Evolutionary conservation across 2,329 filamentous ascomycete genomes (phyloP), one percentile per base, ranked within the genome.

Genomic region (Aspergillus neotritici): DNA sequence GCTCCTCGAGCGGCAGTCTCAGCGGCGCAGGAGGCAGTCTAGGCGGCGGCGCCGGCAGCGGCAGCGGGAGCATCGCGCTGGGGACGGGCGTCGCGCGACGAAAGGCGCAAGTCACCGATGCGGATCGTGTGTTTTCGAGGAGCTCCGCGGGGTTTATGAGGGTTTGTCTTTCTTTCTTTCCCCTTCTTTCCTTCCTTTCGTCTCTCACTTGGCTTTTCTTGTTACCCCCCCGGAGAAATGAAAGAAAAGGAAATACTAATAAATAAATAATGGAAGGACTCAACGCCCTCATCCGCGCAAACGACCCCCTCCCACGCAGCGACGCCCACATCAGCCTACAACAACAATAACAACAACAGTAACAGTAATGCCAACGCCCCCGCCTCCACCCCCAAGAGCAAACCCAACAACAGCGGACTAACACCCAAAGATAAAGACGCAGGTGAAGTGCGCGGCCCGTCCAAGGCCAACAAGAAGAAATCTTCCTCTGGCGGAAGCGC

Each of bases 1-100:
- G 87, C 42, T 78, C 77, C 13, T 77, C 79, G 7, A 79, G 80
- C n/a, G 74, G 70, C 3, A 59, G 64, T 1, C 56, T 52, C 16
- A 50, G 65, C 16, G 55, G 60, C 21, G 57, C 57, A 1, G 54
- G 57, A 3, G 57, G 62, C 66, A 30, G 50, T 67, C 4, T 54
- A 59, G 0, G 54, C 54, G 3, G 51, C 50, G 1, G 51, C 48
- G 29, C 47, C 40, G 14, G 44, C 11, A 54, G 56, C 3, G 54
- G 52, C 29, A 25, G 21, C 21, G 21, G 21, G 5, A 9, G 21
- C 21, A 8, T 25, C 5, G 21, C 21, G 21, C 21, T 25, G 21
- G 21, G 21, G 21, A 25, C 21, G 21, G 49, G 52, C 11, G 51
- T 52, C 5, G 59, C 61, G n/a, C 60, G 72, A 31, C 62, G 71